These are phyloP conservation scores for Tothia fuscella DNA, from an alignment of 2,329 filamentous ascomycete genomes.

Conservation along the genomic window DNA sequence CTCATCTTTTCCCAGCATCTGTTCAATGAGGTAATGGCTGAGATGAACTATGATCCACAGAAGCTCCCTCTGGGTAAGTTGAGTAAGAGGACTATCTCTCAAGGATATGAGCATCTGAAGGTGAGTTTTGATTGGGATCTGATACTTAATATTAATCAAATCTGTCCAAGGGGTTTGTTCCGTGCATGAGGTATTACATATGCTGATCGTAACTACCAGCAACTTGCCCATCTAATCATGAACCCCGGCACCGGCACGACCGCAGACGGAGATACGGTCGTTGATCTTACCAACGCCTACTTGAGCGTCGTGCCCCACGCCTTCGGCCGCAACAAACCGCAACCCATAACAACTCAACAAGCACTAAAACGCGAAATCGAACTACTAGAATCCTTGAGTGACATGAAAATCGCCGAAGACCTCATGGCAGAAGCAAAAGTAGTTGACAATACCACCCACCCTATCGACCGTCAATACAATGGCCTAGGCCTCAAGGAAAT, in stretches of 20 bases:
- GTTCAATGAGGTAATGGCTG: slow-evolving; percentile 54
- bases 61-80: slow-evolving; percentile 79
- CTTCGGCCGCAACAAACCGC: slow-evolving; percentile 63
- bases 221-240: neutral
- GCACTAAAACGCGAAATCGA: slow-evolving; percentile 66
- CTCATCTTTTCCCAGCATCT: slow-evolving; percentile 74
- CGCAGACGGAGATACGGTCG: slow-evolving; percentile 32
- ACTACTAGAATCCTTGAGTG: slow-evolving; percentile 65
- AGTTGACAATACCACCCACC: slow-evolving; percentile 42
- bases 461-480: slow-evolving; percentile 60
- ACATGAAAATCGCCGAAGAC: slow-evolving; percentile 71
- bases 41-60: slow-evolving; percentile 58
- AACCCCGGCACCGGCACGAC: slow-evolving; percentile 18
- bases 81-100: slow-evolving; percentile 62
- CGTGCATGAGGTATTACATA: too few relatives aligned
- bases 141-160: too few relatives aligned
- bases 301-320: slow-evolving; percentile 73
- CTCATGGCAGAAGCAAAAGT: slow-evolving; percentile 60
- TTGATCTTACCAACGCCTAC: slow-evolving; percentile 62
- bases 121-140: too few relatives aligned
- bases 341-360: slow-evolving; percentile 45
- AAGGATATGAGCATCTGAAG: slow-evolving; percentile 67
- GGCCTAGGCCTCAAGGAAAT: slow-evolving; percentile 65
- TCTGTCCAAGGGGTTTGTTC: too few relatives aligned
- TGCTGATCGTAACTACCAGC: slow-evolving; percentile 21